Percentiles rank a stretch among this genome's conserved stretches.
Evolutionary conservation across 2,329 filamentous ascomycete genomes (phyloP).

Genomic region (Cryphonectria radicalis): DNA sequence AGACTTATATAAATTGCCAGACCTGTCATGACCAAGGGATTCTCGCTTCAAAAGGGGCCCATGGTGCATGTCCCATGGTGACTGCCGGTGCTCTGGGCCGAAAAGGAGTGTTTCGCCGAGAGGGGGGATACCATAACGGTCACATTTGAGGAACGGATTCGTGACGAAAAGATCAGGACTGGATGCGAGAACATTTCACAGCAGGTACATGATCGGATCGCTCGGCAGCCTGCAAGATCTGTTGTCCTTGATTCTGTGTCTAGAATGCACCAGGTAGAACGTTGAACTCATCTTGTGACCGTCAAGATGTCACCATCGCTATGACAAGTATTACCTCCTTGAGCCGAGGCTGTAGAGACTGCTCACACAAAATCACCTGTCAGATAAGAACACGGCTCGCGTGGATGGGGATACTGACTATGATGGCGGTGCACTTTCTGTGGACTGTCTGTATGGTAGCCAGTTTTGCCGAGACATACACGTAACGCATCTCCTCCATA

Average conservation of each 20-base stretch:
- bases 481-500: neutral
- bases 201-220: neutral
- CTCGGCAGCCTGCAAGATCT: slow-evolving; percentile 1
- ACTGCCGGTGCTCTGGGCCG: neutral
- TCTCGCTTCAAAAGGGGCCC: neutral
- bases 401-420: neutral
- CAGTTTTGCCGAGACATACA: slow-evolving; percentile 3
- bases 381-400: neutral
- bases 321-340: neutral
- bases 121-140: neutral
- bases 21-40: neutral
- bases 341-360: neutral
- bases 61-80: neutral
- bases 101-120: neutral
- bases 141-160: slow-evolving; percentile 2
- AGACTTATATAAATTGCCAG: neutral
- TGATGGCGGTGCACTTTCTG: neutral
- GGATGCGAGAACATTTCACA: neutral
- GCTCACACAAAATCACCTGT: neutral
- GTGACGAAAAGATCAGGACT: neutral
- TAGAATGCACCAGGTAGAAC: neutral
- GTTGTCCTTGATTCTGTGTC: neutral
- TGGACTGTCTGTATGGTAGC: neutral
- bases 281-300: neutral
- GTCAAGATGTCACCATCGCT: neutral